Evolutionary conservation across 129 eudicot genomes (phyloP), one percentile per base, ranked within the genome.

Genomic region (Chrysanthemum lavandulifolium): DNA sequence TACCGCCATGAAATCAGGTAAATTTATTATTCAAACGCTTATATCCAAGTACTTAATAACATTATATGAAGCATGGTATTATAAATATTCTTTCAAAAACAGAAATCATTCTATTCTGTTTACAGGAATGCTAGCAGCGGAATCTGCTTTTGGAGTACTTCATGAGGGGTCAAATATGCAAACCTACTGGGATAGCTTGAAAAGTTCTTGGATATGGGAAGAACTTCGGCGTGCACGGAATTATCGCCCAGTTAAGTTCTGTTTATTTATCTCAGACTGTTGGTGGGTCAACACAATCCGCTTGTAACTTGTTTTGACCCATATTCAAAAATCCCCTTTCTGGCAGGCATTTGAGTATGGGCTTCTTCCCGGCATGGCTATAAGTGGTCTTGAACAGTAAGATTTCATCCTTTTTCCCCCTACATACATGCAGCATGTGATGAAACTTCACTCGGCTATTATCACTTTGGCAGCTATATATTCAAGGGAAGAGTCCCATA

Each of bases 1-100:
- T 71, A 90, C 99, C 0, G 97, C 99, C 8, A 94, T 94, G 97
- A 94, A 94, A 79, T 94, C 99, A 86, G 99, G 99, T 93, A 85
- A 75, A 53, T 51, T 4, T 2, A 50, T 10, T 33, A n/a, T 40
- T 58, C 52, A 18, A 45, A 29, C 16, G 49, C 43, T 73, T 13
- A 6, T 5, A 65, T 74, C 4, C 48, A 40, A 52, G 65, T 66
- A 19, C 57, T 43, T 43, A 1, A 45, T 40, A 61, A 27, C 53
- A 56, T 57, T 56, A 19, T 71, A 19, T 19, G 23, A 9, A n/a
- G n/a, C n/a, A n/a, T n/a, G n/a, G n/a, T n/a, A n/a, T n/a, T 63
- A n/a, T 13, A 12, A 31, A 63, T 12, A 63, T 2, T 67, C 2
- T 29, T 71, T n/a, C 14, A 36, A 59, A 6, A 0, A 36, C 8